Evolutionary conservation across 352 stramenopile species (phyloP), one percentile per base, ranked within the genome.

Genomic region (Phytophthora kernoviae): DNA sequence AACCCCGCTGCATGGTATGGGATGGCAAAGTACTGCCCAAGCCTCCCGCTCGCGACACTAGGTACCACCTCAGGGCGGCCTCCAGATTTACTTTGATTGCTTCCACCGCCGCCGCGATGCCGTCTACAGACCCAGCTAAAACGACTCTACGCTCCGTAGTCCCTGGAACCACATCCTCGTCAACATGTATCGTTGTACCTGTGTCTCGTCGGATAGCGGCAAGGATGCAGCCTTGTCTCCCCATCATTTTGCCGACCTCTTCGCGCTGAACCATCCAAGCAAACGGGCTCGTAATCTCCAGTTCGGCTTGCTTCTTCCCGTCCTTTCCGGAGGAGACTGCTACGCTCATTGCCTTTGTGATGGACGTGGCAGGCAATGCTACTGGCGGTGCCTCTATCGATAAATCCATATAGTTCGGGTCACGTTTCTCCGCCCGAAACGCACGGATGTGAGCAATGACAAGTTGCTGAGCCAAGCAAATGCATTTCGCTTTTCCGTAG

Each of bases 21-120:
- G 36, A 92, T 78, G 18, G 81, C 83, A 56, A 82, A 92, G 45
- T 90, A 90, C 42, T 86, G 72, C 1, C 80, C 77, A 6, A 68
- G 51, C 34, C 77, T 68, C n/a, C 57, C 57, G n/a, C 63, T 73
- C 11, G 50, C 22, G 8, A 57, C 56, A 7, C 44, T 58, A 17
- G 53, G 34, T 47, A 62, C 43, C 8, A 65, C 39, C 32, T 89
- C 68, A 3, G 69, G 51, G 5, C 68, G 73, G 2, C 83, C 83
- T 15, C 79, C 79, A 42, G 71, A 66, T 21, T 67, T 78, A 3
- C 27, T 54, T 77, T 68, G 18, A 92, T 85, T 21, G 65, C 49
- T 14, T 70, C 34, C 7, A 68, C 54, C 0, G 83, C 79, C 45
- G 37, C 49, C 56, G 73, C 60, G n/a, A 87, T 74, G 0, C 58